Conservation (phyloP, 208 protist genomes). For the Plasmodiophora brassicae region DNA sequence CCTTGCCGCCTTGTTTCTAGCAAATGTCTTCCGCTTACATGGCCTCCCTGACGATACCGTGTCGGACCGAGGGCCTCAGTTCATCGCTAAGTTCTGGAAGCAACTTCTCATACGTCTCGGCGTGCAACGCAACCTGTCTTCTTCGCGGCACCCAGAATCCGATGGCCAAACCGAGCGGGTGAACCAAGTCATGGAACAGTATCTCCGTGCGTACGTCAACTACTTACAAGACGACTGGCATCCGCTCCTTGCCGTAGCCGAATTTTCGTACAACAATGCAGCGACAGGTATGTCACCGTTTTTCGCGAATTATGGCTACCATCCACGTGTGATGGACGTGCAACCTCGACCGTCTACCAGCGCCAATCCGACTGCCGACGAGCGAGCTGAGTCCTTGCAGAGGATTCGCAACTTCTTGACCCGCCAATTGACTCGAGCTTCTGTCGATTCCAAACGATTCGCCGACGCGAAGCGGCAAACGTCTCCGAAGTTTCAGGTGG, state of each 20-base stretch:
- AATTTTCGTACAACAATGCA: slow-evolving; percentile 16
- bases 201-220: neutral
- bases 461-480: neutral
- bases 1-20: neutral
- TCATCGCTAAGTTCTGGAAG: neutral
- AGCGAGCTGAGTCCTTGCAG: neutral
- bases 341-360: too few relatives aligned
- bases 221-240: neutral
- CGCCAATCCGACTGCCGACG: neutral
- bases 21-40: neutral
- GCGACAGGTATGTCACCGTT: neutral
- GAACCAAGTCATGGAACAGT: neutral
- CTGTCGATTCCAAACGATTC: neutral
- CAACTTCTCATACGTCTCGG: neutral
- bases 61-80: neutral
- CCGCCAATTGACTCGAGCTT: neutral
- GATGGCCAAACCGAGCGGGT: slow-evolving; percentile 8
- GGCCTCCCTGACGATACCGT: neutral
- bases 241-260: neutral
- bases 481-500: neutral
- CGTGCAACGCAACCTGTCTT: neutral
- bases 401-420: neutral
- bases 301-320: neutral
- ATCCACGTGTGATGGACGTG: neutral
- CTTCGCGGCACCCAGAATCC: slow-evolving; percentile 5